Conservation (phyloP, 176 grass and related monocot genomes). For the Cocos nucifera region DNA sequence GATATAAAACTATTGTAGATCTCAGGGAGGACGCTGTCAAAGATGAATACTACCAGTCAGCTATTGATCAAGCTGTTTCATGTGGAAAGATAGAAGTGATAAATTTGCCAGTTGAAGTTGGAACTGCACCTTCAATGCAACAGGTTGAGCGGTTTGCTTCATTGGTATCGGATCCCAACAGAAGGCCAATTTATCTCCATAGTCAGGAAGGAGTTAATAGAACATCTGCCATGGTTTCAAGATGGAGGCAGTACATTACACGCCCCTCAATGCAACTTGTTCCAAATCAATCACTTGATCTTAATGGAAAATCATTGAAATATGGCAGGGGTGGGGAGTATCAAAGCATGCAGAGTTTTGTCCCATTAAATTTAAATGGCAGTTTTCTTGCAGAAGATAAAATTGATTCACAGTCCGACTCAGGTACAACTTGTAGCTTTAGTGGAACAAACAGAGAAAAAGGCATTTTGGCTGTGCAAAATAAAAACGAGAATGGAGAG, state of each 20-base stretch:
- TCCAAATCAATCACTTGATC: constrained; percentile 22
- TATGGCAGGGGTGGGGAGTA: constrained; percentile 26
- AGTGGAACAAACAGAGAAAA: constrained; percentile 9
- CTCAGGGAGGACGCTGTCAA: constrained; percentile 56
- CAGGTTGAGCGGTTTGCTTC: constrained; percentile 70
- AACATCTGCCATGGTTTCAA: constrained; percentile 92
- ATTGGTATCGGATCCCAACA: constrained; percentile 52
- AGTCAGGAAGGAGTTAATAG: constrained; percentile 81
- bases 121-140: constrained; percentile 59
- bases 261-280: constrained; percentile 39
- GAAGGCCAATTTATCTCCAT: constrained; percentile 80
- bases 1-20: constrained; percentile 90
- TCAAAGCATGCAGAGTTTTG: constrained; percentile 1
- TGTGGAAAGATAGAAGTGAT: constrained; percentile 70
- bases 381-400: constrained; percentile 18
- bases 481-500: constrained; percentile 37
- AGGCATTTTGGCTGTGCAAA: constrained; percentile 27
- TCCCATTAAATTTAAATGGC: constrained; percentile 14
- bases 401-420: constrained; percentile 25
- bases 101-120: constrained; percentile 77
- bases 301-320: constrained; percentile 43
- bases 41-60: constrained; percentile 59
- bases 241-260: constrained; percentile 80
- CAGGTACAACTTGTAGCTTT: constrained; percentile 14
- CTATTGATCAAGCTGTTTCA: constrained; percentile 56